Evolutionary conservation across 768 basidiomycete species (phyloP).

Genomic region (Tricholoma sp.): DNA sequence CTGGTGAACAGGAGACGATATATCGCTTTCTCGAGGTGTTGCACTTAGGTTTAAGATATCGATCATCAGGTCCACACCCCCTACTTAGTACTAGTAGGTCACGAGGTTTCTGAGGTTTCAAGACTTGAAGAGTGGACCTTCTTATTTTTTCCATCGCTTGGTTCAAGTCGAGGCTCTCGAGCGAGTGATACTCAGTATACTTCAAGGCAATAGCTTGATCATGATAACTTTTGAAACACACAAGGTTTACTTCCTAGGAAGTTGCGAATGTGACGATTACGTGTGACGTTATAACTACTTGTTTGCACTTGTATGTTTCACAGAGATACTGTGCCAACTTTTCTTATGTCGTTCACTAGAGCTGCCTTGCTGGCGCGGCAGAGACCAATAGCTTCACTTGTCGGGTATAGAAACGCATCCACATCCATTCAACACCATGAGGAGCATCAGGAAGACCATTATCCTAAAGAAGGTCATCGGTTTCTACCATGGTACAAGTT

Average conservation of each 20-base stretch:
- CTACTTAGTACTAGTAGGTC: no score
- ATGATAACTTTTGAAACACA: no score
- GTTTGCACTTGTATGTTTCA: background rate
- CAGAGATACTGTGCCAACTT: background rate
- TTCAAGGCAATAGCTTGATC: no score
- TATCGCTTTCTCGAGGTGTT: background rate
- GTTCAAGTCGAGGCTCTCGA: no score
- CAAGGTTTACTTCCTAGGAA: no score
- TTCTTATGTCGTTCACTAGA: slow-evolving; percentile 40
- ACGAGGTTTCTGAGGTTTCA: no score
- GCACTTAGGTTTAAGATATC: no score
- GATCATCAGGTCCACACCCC: no score
- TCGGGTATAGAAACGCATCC: slow-evolving; percentile 37
- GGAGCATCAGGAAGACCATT: slow-evolving; percentile 35
- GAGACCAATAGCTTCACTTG: slow-evolving; percentile 23
- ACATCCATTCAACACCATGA: slow-evolving; percentile 41
- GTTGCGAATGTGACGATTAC: no score
- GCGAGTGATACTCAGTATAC: no score
- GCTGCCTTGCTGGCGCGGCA: slow-evolving; percentile 30
- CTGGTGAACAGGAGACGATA: background rate
- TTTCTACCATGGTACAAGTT: slow-evolving; percentile 1
- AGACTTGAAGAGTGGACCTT: no score
- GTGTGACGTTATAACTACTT: background rate
- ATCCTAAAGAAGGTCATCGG: slow-evolving; percentile 55
- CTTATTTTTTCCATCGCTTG: no score